phyloP scores from a whole-genome alignment of 1,139 yeast species.

The Suhomyces terraborum region DNA sequence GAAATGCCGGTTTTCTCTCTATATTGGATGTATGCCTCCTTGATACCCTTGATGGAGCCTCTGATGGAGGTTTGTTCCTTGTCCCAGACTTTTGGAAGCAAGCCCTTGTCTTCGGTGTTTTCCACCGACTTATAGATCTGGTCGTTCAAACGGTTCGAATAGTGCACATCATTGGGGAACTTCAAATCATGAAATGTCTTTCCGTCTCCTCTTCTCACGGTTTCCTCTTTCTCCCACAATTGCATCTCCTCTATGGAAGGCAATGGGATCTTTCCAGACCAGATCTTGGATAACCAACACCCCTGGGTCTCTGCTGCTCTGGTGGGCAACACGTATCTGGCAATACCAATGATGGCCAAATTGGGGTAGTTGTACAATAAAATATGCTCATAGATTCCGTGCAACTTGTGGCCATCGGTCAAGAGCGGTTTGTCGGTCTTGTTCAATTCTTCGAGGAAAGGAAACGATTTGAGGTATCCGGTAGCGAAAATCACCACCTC shows the following conservation, averaged over 20 bases:
- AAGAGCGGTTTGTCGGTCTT: conserved; percentile 28
- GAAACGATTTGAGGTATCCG: conserved; percentile 45
- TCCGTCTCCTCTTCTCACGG: conserved; percentile 38
- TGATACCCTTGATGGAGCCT: conserved; percentile 34
- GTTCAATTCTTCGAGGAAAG: conserved; percentile 16
- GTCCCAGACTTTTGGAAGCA: conserved; percentile 42
- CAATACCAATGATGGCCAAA: conserved; percentile 53
- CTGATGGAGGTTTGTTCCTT: conserved; percentile 35
- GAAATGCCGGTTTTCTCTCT: conserved; percentile 30
- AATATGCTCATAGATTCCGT: conserved; percentile 54
- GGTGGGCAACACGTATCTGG: conserved; percentile 58
- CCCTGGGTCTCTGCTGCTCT: conserved; percentile 63
- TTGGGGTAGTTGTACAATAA: conserved; percentile 57
- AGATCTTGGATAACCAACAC: conserved; percentile 55
- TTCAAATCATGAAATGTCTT: conserved; percentile 45
- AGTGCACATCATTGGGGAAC: conserved; percentile 53
- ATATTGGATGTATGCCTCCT: conserved; percentile 39
- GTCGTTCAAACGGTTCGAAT: conserved; percentile 39
- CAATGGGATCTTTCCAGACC: conserved; percentile 46
- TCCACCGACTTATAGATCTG: conserved; percentile 36
- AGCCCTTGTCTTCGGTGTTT: conserved; percentile 24
- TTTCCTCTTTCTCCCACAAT: conserved; percentile 38
- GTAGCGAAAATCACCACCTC: conserved; percentile 64
- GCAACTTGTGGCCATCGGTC: conserved; percentile 48
- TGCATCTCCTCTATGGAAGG: conserved; percentile 47